Conservation (phyloP, 2,329 filamentous ascomycete species). For the Westerdykella ornata region DNA sequence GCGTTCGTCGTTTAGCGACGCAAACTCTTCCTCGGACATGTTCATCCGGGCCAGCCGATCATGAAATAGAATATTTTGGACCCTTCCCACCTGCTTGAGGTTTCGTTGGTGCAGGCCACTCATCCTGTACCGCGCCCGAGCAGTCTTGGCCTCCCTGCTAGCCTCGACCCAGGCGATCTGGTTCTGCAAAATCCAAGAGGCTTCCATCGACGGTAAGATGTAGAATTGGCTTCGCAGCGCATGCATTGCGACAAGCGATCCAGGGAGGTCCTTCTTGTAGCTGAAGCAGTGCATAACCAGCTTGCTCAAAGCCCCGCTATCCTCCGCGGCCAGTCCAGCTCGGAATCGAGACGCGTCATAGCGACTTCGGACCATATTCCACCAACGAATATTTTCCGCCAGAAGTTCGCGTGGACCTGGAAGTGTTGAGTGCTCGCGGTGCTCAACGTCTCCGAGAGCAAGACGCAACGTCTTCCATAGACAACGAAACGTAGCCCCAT, state of each 20-base stretch:
- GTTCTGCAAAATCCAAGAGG: constrained; percentile 16
- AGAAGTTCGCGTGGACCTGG: constrained; percentile 29
- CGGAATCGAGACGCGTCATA: constrained; percentile 23
- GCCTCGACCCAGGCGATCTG: constrained; percentile 29
- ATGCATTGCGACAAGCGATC: constrained; percentile 32
- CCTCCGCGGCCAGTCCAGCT: constrained; percentile 18
- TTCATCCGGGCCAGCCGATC: constrained; percentile 16
- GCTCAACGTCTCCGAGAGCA: constrained; percentile 17
- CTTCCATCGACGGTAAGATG: constrained; percentile 22
- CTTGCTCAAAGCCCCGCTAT: constrained; percentile 18
- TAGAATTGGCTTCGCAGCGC: constrained; percentile 20
- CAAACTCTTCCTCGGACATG: constrained; percentile 9
- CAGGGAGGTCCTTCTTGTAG: constrained; percentile 26
- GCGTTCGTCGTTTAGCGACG: constrained; percentile 15
- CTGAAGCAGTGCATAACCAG: constrained; percentile 35
- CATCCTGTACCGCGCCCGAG: constrained; percentile 11
- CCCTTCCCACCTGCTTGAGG: constrained; percentile 9
- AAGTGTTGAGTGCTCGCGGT: constrained; percentile 13
- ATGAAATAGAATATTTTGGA: constrained; percentile 18
- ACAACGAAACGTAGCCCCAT: constrained; percentile 23
- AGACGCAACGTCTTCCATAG: constrained; percentile 32
- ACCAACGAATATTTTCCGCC: constrained; percentile 27
- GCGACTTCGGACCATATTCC: constrained; percentile 17
- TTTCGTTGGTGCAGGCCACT: constrained; percentile 11
- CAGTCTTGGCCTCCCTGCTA: constrained; percentile 6